Evolutionary conservation across 1,284 basidiomycete genomes (phyloP), one percentile per base, ranked within the genome.

Genomic region (Somion occarium): DNA sequence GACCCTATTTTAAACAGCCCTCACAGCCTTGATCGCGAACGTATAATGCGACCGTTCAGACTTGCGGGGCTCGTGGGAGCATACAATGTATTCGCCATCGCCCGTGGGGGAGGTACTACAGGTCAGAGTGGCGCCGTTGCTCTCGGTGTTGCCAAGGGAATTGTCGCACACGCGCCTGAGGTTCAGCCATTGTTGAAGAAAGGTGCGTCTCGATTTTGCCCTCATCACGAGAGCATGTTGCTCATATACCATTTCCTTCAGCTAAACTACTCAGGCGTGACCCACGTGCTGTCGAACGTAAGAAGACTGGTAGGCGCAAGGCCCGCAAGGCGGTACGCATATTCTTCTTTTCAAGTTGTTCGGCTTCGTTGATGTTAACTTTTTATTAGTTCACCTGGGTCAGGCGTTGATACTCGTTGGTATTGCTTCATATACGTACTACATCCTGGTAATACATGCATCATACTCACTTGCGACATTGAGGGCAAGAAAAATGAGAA

Each of bases 201-300:
- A 79, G 86, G 93, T 91, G 59, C n/a, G 27, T 19, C 5, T 5
- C 5, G 22, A n/a, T n/a, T 46, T 44, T 11, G 9, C 44, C 27
- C 48, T 60, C 5, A 55, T 44, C 4, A 37, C 11, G 7, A 12
- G 18, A 25, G 3, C 48, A 4, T 3, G 25, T 37, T 44, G n/a
- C 23, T 15, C 5, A 47, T 24, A 20, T 22, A 30, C 42, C 41
- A 38, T 44, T 46, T 59, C 30, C 50, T 54, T 0, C 68, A 94
- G 95, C 92, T 56, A 89, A 93, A 72, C 74, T 96, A 37, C 71
- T 94, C 54, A 84, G 85, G 68, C 85, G 96, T 64, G 96, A 99
- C 74, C 91, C 93, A 44, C 88, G 96, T 70, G 92, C 95, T 88
- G 94, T 98, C 26, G 96, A 99, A 74, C 82, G 96, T 60, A 99